Evolutionary conservation across 2,329 filamentous ascomycete species (phyloP), one percentile per base, ranked within the genome.

Genomic region (Falciphora oryzae): DNA sequence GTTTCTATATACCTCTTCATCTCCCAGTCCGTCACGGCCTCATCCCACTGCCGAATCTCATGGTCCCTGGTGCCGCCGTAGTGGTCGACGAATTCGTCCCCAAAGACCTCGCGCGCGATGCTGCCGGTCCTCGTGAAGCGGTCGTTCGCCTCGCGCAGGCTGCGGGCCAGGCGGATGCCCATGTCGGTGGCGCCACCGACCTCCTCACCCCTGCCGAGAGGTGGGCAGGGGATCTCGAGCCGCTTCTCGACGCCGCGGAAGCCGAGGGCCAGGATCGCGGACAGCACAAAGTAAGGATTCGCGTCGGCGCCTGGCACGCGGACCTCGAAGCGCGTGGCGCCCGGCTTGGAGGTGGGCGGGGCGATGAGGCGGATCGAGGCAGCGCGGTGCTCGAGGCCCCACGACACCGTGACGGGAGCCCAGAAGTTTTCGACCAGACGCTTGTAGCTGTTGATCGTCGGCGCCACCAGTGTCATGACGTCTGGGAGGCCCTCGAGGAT

Each of bases 351-450:
- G 0, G 91, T 95, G 0, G 95, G 94, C 16, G 94, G 94, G 0
- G 92, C 87, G 69, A 99, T 97, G 44, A 99, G 78, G 25, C 95
- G 86, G 69, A 99, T 90, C 0, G 91, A 96, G 0, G 95, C 94
- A 6, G 93, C 93, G 67, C 95, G 91, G 75, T 99, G 94, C 77
- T 98, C 95, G 6, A 97, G 80, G 0, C 95, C 95, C 95, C 95
- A 99, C 0, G 92, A 97, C 0, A 98, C 95, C 0, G 94, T 97
- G 7, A 99, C 95, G 0, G 95, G 95, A 0, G 95, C 95, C 95
- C 95, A 99, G 78, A 97, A 98, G 79, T 98, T 98, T 80, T 99
- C 95, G 2, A 99, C 95, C 0, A 99, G 84, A 4, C 95, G 89
- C 79, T 99, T 99, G 83, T 99, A 99, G 67, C 92, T 96, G 83